Percentiles rank a stretch among this genome's conserved stretches.
Evolutionary conservation across 106 monocot species (phyloP).

Genomic region (Amphibolis antarctica): DNA sequence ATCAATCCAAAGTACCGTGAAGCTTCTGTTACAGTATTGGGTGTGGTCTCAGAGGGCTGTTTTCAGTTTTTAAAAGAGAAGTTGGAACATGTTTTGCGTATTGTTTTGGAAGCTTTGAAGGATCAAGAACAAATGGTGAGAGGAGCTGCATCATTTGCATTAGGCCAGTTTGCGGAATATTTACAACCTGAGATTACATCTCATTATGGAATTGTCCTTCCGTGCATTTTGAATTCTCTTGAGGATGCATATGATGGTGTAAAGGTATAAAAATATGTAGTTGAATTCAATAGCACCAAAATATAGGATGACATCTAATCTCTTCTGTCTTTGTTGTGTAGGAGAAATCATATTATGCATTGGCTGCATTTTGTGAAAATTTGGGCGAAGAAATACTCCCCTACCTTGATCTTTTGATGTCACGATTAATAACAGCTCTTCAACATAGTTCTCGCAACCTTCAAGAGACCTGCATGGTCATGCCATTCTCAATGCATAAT

Average conservation of each 20-base stretch:
- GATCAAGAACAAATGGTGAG: constrained; percentile 96
- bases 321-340: constrained; percentile 16
- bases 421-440: constrained; percentile 55
- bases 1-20: constrained; percentile 75
- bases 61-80: constrained; percentile 58
- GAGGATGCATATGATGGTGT: constrained; percentile 97
- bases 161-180: constrained; percentile 96
- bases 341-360: constrained; percentile 99
- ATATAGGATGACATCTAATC: neutral
- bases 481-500: constrained; percentile 2
- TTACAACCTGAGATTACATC: constrained; percentile 89
- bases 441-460: constrained; percentile 74
- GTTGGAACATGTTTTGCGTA: constrained; percentile 53
- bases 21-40: constrained; percentile 85
- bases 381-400: constrained; percentile 95
- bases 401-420: constrained; percentile 84
- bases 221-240: constrained; percentile 76
- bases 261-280: constrained; percentile 41
- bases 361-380: constrained; percentile 98
- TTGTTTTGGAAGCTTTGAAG: constrained; percentile 76
- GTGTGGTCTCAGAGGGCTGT: constrained; percentile 96
- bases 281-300: neutral
- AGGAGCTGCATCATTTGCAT: constrained; percentile 97
- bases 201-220: constrained; percentile 69
- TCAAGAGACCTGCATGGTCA: constrained; percentile 99